Percentiles rank a stretch among this genome's conserved stretches.
phyloP scores from a whole-genome alignment of 192 early-diverging fungal species.

The Coemansia guatemalensis region DNA sequence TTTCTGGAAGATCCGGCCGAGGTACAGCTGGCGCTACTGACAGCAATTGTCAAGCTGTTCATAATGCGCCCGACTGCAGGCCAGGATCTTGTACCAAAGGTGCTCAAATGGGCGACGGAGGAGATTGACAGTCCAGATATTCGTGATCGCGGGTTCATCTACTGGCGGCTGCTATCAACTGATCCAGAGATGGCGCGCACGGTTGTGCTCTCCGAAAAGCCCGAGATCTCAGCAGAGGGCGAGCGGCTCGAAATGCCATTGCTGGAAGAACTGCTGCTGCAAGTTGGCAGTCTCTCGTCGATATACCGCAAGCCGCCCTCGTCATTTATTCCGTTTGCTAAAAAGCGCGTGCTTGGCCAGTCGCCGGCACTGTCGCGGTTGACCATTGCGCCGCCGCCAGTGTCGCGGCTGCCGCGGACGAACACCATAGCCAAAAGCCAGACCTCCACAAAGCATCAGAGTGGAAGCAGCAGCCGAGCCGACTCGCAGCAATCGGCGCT shows the following conservation, averaged over 20 bases:
- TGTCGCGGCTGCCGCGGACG: constrained; percentile 45
- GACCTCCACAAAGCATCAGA: constrained; percentile 8
- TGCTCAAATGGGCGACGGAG: constrained; percentile 94
- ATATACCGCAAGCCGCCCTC: constrained; percentile 92
- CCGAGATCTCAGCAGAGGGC: constrained; percentile 90
- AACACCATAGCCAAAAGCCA: constrained; percentile 15
- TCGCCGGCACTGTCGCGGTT: constrained; percentile 48
- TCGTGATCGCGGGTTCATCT: constrained; percentile 96
- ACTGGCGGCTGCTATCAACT: constrained; percentile 95
- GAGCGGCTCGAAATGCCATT: constrained; percentile 85
- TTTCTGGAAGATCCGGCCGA: constrained; percentile 89
- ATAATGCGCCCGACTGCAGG: constrained; percentile 89
- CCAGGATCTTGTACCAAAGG: constrained; percentile 90
- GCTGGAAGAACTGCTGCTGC: constrained; percentile 83
- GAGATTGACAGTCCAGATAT: constrained; percentile 96
- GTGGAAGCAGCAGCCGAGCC: neutral
- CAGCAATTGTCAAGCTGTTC: constrained; percentile 95
- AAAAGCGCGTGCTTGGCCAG: constrained; percentile 44
- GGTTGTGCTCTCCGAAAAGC: constrained; percentile 90
- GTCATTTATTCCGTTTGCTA: constrained; percentile 75
- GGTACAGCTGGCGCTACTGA: constrained; percentile 91
- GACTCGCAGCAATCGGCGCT: constrained; percentile 3
- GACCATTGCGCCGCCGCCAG: constrained; percentile 41
- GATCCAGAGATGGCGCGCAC: constrained; percentile 74
- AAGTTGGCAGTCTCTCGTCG: constrained; percentile 85